Conservation (phyloP, 352 stramenopile species). For the Pythium guiyangense region DNA sequence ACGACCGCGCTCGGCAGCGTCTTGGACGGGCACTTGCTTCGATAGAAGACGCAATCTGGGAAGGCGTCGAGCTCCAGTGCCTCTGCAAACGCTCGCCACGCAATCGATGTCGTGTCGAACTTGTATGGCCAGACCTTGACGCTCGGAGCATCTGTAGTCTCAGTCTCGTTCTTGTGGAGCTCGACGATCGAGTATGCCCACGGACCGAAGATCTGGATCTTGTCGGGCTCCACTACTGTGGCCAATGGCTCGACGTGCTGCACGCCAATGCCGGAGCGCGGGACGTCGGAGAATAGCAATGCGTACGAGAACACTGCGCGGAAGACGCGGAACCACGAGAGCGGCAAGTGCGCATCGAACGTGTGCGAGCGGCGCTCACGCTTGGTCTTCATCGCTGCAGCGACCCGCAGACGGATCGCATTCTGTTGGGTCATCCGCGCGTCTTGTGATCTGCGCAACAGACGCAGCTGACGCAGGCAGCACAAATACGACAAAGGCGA, state of each 20-base stretch:
- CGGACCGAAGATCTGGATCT: neutral
- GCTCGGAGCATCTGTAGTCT: neutral
- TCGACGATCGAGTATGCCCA: constrained; percentile 3
- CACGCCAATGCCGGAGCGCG: neutral
- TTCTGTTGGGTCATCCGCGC: neutral
- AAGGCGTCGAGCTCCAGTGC: constrained; percentile 1
- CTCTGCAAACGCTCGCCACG: constrained; percentile 1
- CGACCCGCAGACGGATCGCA: neutral
- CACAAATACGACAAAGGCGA: no score
- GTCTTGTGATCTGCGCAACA: no score
- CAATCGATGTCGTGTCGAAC: constrained; percentile 12
- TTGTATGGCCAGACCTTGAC: constrained; percentile 11
- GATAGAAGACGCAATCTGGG: constrained; percentile 5
- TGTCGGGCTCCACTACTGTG: neutral
- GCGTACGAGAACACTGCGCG: constrained; percentile 1
- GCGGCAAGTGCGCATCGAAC: neutral
- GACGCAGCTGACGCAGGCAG: no score
- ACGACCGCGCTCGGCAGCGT: neutral
- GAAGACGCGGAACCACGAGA: constrained; percentile 1
- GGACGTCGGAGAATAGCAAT: constrained; percentile 4
- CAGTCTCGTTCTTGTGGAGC: constrained; percentile 3
- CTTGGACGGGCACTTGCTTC: neutral
- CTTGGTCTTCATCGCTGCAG: constrained; percentile 1
- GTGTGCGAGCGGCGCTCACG: neutral
- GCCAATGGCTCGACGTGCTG: neutral